Conservation (phyloP, 805 yeast genomes). For the Schizosaccharomyces lindneri region DNA sequence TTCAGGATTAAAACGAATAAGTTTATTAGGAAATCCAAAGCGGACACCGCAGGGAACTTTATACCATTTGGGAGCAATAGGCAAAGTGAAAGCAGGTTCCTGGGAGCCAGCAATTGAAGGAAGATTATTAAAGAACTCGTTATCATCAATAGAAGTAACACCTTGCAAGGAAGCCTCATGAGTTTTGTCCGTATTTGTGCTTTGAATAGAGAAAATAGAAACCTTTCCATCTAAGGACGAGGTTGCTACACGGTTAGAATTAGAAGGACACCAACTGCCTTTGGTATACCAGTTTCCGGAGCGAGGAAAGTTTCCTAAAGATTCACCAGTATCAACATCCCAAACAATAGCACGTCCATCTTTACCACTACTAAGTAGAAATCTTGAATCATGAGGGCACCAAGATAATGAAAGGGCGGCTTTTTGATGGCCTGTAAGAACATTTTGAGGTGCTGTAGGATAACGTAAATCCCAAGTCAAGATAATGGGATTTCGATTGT, state of each 20-base stretch:
- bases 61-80: slow-evolving; percentile 82
- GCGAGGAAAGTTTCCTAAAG: slow-evolving; percentile 70
- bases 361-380: slow-evolving; percentile 73
- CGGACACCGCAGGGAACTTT: slow-evolving; percentile 44
- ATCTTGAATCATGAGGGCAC: slow-evolving; percentile 59
- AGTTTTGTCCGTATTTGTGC: slow-evolving; percentile 21
- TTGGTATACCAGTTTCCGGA: slow-evolving; percentile 86
- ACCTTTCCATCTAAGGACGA: slow-evolving; percentile 19
- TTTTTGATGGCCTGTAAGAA: slow-evolving; percentile 56
- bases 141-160: slow-evolving; percentile 22
- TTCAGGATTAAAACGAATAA: slow-evolving; percentile 17
- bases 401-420: slow-evolving; percentile 83
- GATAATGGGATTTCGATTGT: slow-evolving; percentile 56
- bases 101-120: slow-evolving; percentile 17
- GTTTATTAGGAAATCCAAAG: slow-evolving; percentile 86
- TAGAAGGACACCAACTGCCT: slow-evolving; percentile 61
- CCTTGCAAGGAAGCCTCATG: slow-evolving; percentile 9
- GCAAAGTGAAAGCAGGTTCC: slow-evolving; percentile 43
- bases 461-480: slow-evolving; percentile 87
- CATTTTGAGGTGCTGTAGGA: slow-evolving; percentile 64
- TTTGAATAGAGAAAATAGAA: slow-evolving; percentile 59
- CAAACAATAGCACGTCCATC: slow-evolving; percentile 72
- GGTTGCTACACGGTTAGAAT: slow-evolving; percentile 75
- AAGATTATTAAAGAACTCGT: slow-evolving; percentile 58
- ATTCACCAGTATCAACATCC: slow-evolving; percentile 59